Percentiles rank a stretch among this genome's conserved stretches.
Evolutionary conservation across 2,329 filamentous ascomycete genomes (phyloP).

Genomic region (Ascochyta koolunga): DNA sequence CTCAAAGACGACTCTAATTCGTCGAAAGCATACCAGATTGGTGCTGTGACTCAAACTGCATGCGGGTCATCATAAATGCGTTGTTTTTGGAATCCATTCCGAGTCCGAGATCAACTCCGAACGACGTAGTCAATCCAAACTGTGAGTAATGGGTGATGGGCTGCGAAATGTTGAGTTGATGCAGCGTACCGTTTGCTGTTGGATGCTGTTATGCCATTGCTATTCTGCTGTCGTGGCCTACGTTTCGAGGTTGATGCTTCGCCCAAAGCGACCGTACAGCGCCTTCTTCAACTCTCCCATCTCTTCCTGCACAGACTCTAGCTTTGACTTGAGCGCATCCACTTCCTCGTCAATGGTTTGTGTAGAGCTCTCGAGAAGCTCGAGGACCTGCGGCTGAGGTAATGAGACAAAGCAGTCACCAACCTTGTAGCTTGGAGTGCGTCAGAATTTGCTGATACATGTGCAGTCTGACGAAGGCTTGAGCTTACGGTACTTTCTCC

Average conservation of each 20-base stretch:
- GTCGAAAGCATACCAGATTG: not conserved
- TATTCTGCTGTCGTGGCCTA: slow-evolving; percentile 43
- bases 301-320: slow-evolving; percentile 78
- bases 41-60: slow-evolving; percentile 8
- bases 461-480: not conserved
- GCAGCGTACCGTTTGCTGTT: not conserved
- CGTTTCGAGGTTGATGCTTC: slow-evolving; percentile 95
- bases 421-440: slow-evolving; percentile 79
- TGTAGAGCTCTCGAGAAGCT: slow-evolving; percentile 76
- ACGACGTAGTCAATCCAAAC: not conserved
- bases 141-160: not conserved
- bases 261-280: slow-evolving; percentile 91
- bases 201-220: not conserved
- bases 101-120: slow-evolving; percentile 17
- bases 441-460: not conserved
- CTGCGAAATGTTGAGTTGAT: not conserved
- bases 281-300: slow-evolving; percentile 90
- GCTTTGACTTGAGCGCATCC: slow-evolving; percentile 74
- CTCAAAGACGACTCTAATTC: slow-evolving; percentile 5
- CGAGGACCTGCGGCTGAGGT: slow-evolving; percentile 81
- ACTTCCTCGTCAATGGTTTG: slow-evolving; percentile 79
- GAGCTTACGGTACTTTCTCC: slow-evolving; percentile 81
- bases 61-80: not conserved
- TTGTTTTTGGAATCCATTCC: slow-evolving; percentile 3
- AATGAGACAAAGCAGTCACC: slow-evolving; percentile 94